Evolutionary conservation across 495 filamentous ascomycete species (phyloP), one percentile per base, ranked within the genome.

Genomic region (Penicillium crystallinum): DNA sequence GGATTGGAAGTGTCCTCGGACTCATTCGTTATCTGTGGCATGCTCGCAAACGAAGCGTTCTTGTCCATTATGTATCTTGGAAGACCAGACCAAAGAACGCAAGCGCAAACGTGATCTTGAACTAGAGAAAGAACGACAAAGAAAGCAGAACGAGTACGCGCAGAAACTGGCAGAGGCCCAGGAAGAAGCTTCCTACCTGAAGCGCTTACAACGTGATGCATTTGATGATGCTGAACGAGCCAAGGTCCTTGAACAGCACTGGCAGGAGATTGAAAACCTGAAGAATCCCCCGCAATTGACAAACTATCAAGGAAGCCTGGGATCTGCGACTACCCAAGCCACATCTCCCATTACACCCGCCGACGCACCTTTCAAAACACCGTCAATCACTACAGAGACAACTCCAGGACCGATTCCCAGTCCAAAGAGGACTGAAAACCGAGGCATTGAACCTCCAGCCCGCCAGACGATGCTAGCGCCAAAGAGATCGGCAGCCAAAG

Each of bases 161-260:
- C 62, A 65, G 14, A 22, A 79, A 27, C 57, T 90, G 1, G 75
- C 76, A 21, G 73, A 78, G 30, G 44, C 87, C 0, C 61, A 88
- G 12, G 79, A 82, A n/a, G 76, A 85, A 39, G 73, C 85, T 37
- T 78, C 75, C 0, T 65, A 73, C 47, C 56, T 81, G 40, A 73
- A 72, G n/a, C 78, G 77, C 4, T 41, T 66, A 1, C 43, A 73
- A 36, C 75, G 74, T 49, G 77, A 85, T 49, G 36, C 61, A 22
- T 42, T 44, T 12, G 75, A 82, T 14, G 69, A 82, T 25, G 36
- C 54, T 0, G 65, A 80, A 18, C 70, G 76, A 23, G 51, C 72
- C 14, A 63, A 67, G 25, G 68, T 71, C 6, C 61, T 88, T 3
- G 56, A 72, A 6, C 81, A 82, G 52, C 59, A 64, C 35, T 53